Evolutionary conservation across 768 basidiomycete species (phyloP).

Genomic region (Russula ochroleuca): DNA sequence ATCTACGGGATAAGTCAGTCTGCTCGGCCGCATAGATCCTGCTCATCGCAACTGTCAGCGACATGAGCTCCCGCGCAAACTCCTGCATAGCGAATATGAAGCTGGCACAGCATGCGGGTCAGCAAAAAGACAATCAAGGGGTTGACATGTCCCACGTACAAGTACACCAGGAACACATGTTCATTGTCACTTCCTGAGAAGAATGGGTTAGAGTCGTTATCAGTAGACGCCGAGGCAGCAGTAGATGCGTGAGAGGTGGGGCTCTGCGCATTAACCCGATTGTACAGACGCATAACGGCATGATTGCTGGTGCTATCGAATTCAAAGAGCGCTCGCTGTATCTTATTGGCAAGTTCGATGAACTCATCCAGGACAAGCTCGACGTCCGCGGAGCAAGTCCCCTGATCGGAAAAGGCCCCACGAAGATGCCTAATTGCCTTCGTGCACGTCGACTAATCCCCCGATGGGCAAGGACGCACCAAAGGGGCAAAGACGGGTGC

Average conservation of each 20-base stretch:
- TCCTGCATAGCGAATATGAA: conserved; percentile 97
- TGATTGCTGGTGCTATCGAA: conserved; percentile 84
- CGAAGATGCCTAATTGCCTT: conserved; percentile 58
- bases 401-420: conserved; percentile 55
- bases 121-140: not conserved
- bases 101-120: conserved; percentile 39
- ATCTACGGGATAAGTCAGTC: conserved; percentile 36
- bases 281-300: conserved; percentile 73
- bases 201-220: conserved; percentile 38
- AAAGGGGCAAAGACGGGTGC: not conserved
- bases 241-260: conserved; percentile 29
- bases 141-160: conserved; percentile 51
- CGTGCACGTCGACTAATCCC: conserved; percentile 54
- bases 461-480: not conserved
- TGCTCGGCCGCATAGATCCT: conserved; percentile 69
- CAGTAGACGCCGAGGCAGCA: conserved; percentile 28
- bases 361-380: conserved; percentile 57
- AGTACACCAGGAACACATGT: conserved; percentile 84
- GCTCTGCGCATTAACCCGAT: conserved; percentile 41
- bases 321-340: conserved; percentile 62
- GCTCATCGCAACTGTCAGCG: conserved; percentile 79
- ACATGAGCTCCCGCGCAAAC: conserved; percentile 78
- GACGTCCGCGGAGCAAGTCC: conserved; percentile 32
- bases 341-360: conserved; percentile 54
- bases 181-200: conserved; percentile 58